Evolutionary conservation across 2,329 filamentous ascomycete genomes (phyloP).

Genomic region (Xylariaceae sp.): DNA sequence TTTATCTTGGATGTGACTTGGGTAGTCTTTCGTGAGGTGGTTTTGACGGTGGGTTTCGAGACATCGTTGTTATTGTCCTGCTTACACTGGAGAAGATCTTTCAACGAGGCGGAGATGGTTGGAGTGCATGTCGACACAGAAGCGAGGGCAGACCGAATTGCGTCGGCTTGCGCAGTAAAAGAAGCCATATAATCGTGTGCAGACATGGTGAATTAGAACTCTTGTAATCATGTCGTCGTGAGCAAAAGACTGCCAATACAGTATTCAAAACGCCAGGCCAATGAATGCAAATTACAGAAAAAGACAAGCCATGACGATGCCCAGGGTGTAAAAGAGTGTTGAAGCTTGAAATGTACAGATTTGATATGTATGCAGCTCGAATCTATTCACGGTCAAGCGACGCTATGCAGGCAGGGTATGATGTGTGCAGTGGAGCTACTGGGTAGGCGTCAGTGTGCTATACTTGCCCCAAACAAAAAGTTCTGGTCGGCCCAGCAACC

Average conservation of each 20-base stretch:
- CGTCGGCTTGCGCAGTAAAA: slow-evolving; percentile 50
- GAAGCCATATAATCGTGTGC: slow-evolving; percentile 48
- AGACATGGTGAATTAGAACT: slow-evolving; percentile 26
- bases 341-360: slow-evolving; percentile 5
- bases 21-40: slow-evolving; percentile 40
- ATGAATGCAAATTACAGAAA: slow-evolving; percentile 25
- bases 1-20: slow-evolving; percentile 32
- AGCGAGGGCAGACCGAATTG: slow-evolving; percentile 60
- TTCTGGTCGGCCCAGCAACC: slow-evolving; percentile 25
- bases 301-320: slow-evolving; percentile 24
- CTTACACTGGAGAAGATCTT: slow-evolving; percentile 50
- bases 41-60: slow-evolving; percentile 36
- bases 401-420: slow-evolving; percentile 13
- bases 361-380: slow-evolving; percentile 1
- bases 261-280: slow-evolving; percentile 33
- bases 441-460: slow-evolving; percentile 13
- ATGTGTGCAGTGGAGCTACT: slow-evolving; percentile 21
- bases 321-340: slow-evolving; percentile 14
- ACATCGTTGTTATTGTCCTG: slow-evolving; percentile 39
- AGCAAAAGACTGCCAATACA: slow-evolving; percentile 28
- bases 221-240: slow-evolving; percentile 40
- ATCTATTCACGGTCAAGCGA: background rate
- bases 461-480: slow-evolving; percentile 20
- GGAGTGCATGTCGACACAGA: slow-evolving; percentile 61
- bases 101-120: slow-evolving; percentile 53